Evolutionary conservation across 2,329 filamentous ascomycete species (phyloP).

Genomic region (Dothistroma septosporum): DNA sequence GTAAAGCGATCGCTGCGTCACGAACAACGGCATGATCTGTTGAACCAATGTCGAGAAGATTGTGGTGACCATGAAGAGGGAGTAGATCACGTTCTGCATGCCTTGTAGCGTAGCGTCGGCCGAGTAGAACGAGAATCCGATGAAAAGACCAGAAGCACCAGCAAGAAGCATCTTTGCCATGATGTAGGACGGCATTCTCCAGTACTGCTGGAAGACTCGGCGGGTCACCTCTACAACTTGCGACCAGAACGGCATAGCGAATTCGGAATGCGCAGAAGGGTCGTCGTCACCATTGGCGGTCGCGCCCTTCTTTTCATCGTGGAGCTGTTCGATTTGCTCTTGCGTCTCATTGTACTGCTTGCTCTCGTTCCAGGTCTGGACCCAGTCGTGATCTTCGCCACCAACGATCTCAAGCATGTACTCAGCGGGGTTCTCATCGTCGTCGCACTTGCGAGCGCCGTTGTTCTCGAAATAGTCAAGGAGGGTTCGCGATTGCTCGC

Average conservation of each 20-base stretch:
- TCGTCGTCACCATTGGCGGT: conserved; percentile 30
- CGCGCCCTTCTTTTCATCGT: conserved; percentile 35
- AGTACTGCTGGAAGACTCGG: conserved; percentile 44
- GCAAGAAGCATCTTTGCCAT: conserved; percentile 58
- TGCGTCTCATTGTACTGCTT: conserved; percentile 33
- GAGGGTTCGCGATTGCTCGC: conserved; percentile 40
- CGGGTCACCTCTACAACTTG: conserved; percentile 38
- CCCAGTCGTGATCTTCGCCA: conserved; percentile 41
- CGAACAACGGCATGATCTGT: conserved; percentile 58
- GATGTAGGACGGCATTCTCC: conserved; percentile 45
- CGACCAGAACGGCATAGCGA: conserved; percentile 40
- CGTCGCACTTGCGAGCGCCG: conserved; percentile 56
- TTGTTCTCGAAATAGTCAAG: conserved; percentile 57
- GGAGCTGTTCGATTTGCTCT: conserved; percentile 39
- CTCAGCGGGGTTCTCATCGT: conserved; percentile 65
- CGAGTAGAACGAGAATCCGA: conserved; percentile 45
- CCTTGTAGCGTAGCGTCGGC: conserved; percentile 37
- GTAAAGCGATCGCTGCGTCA: conserved; percentile 56
- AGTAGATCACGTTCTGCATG: conserved; percentile 46
- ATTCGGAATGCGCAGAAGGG: conserved; percentile 38
- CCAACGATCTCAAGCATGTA: conserved; percentile 61
- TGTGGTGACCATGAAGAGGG: conserved; percentile 48
- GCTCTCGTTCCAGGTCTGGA: conserved; percentile 38
- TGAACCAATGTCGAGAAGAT: conserved; percentile 47
- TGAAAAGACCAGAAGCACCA: conserved; percentile 48